A percentile compares a stretch with the other conserved stretches of the same genome.
phyloP scores from a whole-genome alignment of 257 asterid species.

The Solanum raphanifolium region DNA sequence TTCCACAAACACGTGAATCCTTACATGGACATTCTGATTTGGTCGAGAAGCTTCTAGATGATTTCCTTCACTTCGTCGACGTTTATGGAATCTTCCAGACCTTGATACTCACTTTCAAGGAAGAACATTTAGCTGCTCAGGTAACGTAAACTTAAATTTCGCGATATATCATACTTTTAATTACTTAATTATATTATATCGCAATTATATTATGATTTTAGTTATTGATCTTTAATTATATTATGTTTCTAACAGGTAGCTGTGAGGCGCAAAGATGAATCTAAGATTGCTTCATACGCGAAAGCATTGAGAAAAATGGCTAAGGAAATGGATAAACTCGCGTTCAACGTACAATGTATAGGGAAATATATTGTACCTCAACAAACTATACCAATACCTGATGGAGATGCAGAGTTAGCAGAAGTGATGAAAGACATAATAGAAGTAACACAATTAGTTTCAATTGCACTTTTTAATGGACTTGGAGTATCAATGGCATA shows the following conservation, averaged over 20 bases:
- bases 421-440: constrained; percentile 40
- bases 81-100: constrained; percentile 64
- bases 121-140: constrained; percentile 52
- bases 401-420: constrained; percentile 37
- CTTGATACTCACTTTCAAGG: constrained; percentile 38
- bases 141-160: background rate
- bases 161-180: background rate
- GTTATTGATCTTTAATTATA: background rate
- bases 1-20: constrained; percentile 67
- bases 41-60: constrained; percentile 65
- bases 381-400: constrained; percentile 6
- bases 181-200: background rate
- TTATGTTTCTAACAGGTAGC: constrained; percentile 16
- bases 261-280: constrained; percentile 41
- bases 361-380: constrained; percentile 14
- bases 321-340: constrained; percentile 48
- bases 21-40: constrained; percentile 21
- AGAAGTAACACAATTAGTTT: constrained; percentile 42
- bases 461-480: constrained; percentile 36
- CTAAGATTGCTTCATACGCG: constrained; percentile 11
- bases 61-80: constrained; percentile 58
- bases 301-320: constrained; percentile 37
- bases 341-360: constrained; percentile 1
- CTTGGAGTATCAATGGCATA: constrained; percentile 35
- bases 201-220: background rate